A percentile compares a stretch with the other conserved stretches of the same genome.
Conservation (phyloP, 768 basidiomycete species). For the Naematelia aurantialba region DNA sequence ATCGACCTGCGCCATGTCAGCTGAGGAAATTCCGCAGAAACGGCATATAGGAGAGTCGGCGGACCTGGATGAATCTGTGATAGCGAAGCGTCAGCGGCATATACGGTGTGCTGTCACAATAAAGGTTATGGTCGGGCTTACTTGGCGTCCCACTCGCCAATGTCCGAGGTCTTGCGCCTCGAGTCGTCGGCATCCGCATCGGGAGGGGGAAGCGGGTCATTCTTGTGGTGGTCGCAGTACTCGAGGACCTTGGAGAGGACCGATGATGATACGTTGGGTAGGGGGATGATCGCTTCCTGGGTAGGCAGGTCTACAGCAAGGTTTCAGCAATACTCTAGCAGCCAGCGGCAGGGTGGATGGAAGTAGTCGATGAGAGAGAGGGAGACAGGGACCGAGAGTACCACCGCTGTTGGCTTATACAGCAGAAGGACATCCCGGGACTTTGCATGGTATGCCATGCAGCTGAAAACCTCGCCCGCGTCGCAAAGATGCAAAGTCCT, state of each 20-base stretch:
- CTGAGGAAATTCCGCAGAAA: neutral
- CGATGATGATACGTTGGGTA: slow-evolving; percentile 46
- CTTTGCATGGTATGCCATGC: too few relatives aligned
- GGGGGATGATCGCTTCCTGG: slow-evolving; percentile 39
- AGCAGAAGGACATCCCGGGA: neutral
- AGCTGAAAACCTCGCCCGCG: too few relatives aligned
- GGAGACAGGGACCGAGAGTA: neutral
- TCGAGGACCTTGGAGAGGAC: slow-evolving; percentile 72
- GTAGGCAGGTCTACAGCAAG: slow-evolving; percentile 37
- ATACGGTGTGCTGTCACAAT: neutral
- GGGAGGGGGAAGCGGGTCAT: slow-evolving; percentile 86
- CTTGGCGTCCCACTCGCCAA: slow-evolving; percentile 98
- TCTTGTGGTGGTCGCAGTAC: slow-evolving; percentile 98
- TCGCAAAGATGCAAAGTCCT: neutral
- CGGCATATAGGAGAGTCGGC: too few relatives aligned
- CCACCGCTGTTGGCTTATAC: neutral
- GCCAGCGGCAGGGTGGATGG: neutral
- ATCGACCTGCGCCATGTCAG: slow-evolving; percentile 61
- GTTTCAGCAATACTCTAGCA: neutral
- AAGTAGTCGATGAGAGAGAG: slow-evolving; percentile 4
- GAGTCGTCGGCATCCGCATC: slow-evolving; percentile 71
- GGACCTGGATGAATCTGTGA: slow-evolving; percentile 49
- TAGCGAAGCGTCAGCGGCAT: neutral
- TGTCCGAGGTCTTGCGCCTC: slow-evolving; percentile 95
- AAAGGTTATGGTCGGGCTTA: slow-evolving; percentile 21